These are phyloP conservation scores for Cladosporium sp. DNA, from an alignment of 2,329 filamentous ascomycete species.

Conservation along the genomic window DNA sequence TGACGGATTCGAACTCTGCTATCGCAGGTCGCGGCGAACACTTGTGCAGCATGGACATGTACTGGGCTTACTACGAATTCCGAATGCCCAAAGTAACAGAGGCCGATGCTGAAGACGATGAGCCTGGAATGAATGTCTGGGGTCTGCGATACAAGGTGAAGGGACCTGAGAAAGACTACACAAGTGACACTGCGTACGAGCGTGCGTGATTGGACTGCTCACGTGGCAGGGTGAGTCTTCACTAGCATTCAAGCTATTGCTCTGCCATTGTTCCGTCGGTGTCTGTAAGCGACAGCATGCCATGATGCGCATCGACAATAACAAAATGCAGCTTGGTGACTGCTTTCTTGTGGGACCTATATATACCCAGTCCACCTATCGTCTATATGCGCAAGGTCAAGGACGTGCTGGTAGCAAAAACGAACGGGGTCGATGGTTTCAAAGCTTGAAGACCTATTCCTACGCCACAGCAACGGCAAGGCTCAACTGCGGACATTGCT, in stretches of 20 bases:
- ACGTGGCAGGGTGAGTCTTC: not conserved
- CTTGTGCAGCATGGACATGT: slow-evolving; percentile 67
- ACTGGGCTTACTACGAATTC: slow-evolving; percentile 68
- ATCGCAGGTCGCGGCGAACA: slow-evolving; percentile 66
- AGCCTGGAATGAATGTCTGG: slow-evolving; percentile 28
- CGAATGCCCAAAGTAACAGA: slow-evolving; percentile 29
- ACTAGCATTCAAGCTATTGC: not conserved
- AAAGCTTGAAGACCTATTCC: slow-evolving; percentile 18
- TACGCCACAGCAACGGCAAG: slow-evolving; percentile 11
- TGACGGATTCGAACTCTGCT: slow-evolving; percentile 39
- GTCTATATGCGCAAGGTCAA: not conserved
- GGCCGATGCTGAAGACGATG: slow-evolving; percentile 14
- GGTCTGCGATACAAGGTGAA: slow-evolving; percentile 35
- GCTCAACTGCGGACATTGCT: slow-evolving; percentile 13
- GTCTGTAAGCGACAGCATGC: not conserved
- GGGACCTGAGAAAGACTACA: slow-evolving; percentile 36
- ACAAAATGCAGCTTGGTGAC: not conserved
- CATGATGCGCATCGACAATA: not conserved
- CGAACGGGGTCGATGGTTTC: slow-evolving; percentile 16
- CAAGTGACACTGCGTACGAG: slow-evolving; percentile 35
- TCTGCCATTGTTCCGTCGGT: not conserved
- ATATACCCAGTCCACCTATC: not conserved
- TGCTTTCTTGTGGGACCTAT: not conserved
- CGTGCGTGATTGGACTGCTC: slow-evolving; percentile 3
- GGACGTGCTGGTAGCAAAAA: not conserved